A percentile compares a stretch with the other conserved stretches of the same genome.
These are phyloP conservation scores for Pleodorina starrii DNA, from an alignment of 139 green algal species.

Conservation along the genomic window DNA sequence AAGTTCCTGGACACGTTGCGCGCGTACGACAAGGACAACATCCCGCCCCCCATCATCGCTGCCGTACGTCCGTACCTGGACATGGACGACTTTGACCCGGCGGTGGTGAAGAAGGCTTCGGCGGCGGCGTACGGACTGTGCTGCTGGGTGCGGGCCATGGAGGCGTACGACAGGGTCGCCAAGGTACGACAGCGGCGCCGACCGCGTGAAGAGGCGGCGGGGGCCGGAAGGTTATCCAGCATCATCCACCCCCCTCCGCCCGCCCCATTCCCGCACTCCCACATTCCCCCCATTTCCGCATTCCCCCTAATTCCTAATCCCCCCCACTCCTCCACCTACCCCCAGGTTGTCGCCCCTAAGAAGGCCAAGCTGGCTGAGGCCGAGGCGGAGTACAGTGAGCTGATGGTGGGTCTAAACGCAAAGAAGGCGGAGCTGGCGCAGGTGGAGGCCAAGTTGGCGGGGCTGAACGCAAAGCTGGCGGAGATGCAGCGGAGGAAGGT, in stretches of 20 bases:
- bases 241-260: no score
- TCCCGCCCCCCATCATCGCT: constrained; percentile 64
- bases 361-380: constrained; percentile 71
- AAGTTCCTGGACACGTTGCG: constrained; percentile 73
- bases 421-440: constrained; percentile 79
- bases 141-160: constrained; percentile 87
- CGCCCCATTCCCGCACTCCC: no score
- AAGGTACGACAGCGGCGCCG: no score
- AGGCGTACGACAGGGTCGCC: constrained; percentile 76
- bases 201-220: no score
- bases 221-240: no score
- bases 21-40: constrained; percentile 86
- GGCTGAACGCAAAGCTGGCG: constrained; percentile 78
- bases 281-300: no score
- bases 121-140: constrained; percentile 81
- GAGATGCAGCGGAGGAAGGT: constrained; percentile 75
- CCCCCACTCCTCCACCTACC: no score
- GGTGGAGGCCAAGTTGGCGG: constrained; percentile 78
- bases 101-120: constrained; percentile 72
- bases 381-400: constrained; percentile 64
- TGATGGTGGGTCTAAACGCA: constrained; percentile 75
- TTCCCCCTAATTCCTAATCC: no score
- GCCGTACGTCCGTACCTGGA: constrained; percentile 73
- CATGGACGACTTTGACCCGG: constrained; percentile 68
- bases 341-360: constrained; percentile 74